phyloP scores from a whole-genome alignment of 2,329 filamentous ascomycete genomes.

The Talaromyces funiculosus region DNA sequence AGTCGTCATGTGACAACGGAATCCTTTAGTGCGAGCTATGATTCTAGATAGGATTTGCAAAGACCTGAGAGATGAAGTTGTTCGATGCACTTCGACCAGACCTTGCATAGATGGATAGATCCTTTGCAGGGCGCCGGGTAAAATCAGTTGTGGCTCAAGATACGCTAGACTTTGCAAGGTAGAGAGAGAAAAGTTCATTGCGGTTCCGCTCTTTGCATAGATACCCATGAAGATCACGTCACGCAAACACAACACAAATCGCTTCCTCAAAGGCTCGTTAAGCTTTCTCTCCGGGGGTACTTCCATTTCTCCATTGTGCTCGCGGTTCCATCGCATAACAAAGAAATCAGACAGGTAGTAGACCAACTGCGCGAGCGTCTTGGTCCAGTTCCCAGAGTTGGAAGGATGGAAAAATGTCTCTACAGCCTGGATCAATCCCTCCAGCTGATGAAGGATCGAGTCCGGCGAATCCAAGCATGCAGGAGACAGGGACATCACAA shows the following conservation, averaged over 20 bases:
- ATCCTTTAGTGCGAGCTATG: slow-evolving; percentile 92
- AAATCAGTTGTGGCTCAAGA: slow-evolving; percentile 82
- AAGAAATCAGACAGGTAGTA: slow-evolving; percentile 94
- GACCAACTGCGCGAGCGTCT: slow-evolving; percentile 79
- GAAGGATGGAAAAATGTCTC: slow-evolving; percentile 99
- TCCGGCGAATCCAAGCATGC: slow-evolving; percentile 68
- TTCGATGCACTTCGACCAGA: slow-evolving; percentile 92
- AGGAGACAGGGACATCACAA: slow-evolving; percentile 88
- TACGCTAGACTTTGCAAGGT: slow-evolving; percentile 85
- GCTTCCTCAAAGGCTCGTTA: slow-evolving; percentile 71
- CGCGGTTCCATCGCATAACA: slow-evolving; percentile 94
- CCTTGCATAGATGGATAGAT: slow-evolving; percentile 98
- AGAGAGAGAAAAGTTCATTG: slow-evolving; percentile 86
- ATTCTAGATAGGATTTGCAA: slow-evolving; percentile 87
- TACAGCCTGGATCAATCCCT: slow-evolving; percentile 87
- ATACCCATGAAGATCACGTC: slow-evolving; percentile 98
- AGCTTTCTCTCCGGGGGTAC: slow-evolving; percentile 74
- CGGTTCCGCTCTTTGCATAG: slow-evolving; percentile 88
- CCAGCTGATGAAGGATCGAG: slow-evolving; percentile 77
- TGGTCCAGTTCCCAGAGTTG: slow-evolving; percentile 89
- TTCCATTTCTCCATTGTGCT: slow-evolving; percentile 86
- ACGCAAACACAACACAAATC: slow-evolving; percentile 81
- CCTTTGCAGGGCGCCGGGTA: slow-evolving; percentile 87
- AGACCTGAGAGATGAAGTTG: slow-evolving; percentile 85
- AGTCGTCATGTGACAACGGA: slow-evolving; percentile 90